Evolutionary conservation across 2,329 filamentous ascomycete genomes (phyloP), one percentile per base, ranked within the genome.

Genomic region (Colletotrichum musicola): DNA sequence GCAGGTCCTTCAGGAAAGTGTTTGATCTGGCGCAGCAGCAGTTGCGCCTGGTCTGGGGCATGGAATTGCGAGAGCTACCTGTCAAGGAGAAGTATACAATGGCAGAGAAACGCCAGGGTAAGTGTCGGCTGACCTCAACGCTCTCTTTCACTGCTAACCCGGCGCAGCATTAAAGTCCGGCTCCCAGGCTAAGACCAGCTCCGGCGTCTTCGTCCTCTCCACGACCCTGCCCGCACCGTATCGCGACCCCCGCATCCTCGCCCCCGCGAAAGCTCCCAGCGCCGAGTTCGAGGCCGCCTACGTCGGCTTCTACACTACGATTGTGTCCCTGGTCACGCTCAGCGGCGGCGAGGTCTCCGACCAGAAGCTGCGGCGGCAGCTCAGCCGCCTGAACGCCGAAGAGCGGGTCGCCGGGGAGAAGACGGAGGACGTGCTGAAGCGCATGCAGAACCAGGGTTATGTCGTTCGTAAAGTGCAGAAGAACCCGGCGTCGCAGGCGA

Each of bases 51-150:
- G 86, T 90, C 1, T 98, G 97, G 80, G 96, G 96, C n/a, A 97
- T 98, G 94, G 88, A 95, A 77, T 88, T 99, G 85, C 85, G 89
- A 4, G 95, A 98, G 80, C 84, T 98, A 57, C 94, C 96, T 0
- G 84, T 87, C 1, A 88, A 88, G 75, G 95, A 98, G 75, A 97
- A 94, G 79, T 86, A 93, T 56, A 94, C 94, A 0, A 81, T 97
- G 40, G 90, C 89, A 68, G 93, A 97, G 71, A 88, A 88, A 76
- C 89, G 93, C 74, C 90, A 92, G 84, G 92, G 92, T 90, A 81
- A 69, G 81, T 75, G 62, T 44, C 30, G 6, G 20, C 22, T 4
- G 22, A 25, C 22, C 4, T 25, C 22, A 25, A 25, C 22, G 22
- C 22, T 9, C 30, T 22, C 4, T 46, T n/a, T 9, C 10, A 47